Conservation (phyloP, 257 asterid genomes). For the Nicotiana tomentosiformis region DNA sequence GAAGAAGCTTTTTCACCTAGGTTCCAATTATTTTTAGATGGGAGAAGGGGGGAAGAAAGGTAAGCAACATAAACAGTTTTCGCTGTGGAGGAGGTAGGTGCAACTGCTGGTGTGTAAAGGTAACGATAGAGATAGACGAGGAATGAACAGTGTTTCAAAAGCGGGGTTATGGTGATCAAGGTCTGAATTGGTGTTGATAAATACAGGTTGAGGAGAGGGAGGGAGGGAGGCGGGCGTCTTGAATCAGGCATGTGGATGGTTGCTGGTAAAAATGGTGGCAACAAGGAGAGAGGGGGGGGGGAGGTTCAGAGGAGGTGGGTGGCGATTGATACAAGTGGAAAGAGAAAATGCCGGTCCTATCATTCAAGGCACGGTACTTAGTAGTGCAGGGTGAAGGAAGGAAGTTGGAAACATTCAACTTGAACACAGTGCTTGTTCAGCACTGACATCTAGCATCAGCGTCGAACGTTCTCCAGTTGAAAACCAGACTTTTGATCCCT, state of each 20-base stretch:
- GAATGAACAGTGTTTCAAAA: neutral
- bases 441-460: neutral
- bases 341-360: slow-evolving; percentile 1
- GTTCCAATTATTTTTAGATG: neutral
- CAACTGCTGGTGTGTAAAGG: neutral
- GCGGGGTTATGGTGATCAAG: neutral
- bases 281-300: neutral
- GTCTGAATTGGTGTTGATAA: neutral
- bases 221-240: neutral
- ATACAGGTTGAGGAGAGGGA: neutral
- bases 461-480: neutral
- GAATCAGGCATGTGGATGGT: neutral
- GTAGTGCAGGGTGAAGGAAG: neutral
- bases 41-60: neutral
- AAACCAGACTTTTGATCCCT: neutral
- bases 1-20: neutral
- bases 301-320: neutral
- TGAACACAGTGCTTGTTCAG: neutral
- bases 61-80: neutral
- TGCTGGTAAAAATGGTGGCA: neutral
- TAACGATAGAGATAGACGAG: neutral
- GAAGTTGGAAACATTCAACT: neutral
- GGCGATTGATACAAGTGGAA: neutral
- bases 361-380: neutral
- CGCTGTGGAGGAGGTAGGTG: neutral